Evolutionary conservation across 352 stramenopile genomes (phyloP).

Genomic region (Globisporangium nunn): DNA sequence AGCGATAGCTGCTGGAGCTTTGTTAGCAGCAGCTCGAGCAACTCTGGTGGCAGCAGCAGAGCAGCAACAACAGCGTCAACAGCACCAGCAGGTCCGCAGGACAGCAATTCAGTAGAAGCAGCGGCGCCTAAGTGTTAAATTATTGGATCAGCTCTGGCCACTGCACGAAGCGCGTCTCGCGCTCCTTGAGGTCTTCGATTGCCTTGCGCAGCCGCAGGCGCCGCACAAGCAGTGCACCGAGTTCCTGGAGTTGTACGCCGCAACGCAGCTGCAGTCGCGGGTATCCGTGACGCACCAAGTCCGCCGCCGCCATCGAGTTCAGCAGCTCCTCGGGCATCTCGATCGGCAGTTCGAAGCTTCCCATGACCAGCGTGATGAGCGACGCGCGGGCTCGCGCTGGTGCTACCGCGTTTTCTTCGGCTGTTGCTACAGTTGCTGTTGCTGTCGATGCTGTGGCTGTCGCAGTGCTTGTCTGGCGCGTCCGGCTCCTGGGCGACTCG

Average conservation of each 20-base stretch:
- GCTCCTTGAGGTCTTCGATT: slow-evolving; percentile 27
- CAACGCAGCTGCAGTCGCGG: slow-evolving; percentile 50
- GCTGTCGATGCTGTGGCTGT: neutral
- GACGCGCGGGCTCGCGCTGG: neutral
- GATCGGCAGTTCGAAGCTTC: slow-evolving; percentile 55
- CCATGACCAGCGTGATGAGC: slow-evolving; percentile 26
- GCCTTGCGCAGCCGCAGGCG: slow-evolving; percentile 30
- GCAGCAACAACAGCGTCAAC: neutral
- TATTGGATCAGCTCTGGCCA: slow-evolving; percentile 33
- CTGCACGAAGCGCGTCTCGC: slow-evolving; percentile 41
- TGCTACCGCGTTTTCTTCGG: neutral
- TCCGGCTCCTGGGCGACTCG: slow-evolving; percentile 2
- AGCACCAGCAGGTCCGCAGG: neutral
- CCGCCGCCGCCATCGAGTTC: slow-evolving; percentile 21
- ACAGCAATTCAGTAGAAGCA: neutral
- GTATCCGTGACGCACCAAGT: slow-evolving; percentile 38
- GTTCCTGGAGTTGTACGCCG: slow-evolving; percentile 34
- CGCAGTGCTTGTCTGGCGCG: neutral
- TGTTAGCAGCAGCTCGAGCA: neutral
- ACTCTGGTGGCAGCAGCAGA: neutral
- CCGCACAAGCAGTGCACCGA: slow-evolving; percentile 37
- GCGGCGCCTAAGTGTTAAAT: slow-evolving; percentile 22
- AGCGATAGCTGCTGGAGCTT: no score
- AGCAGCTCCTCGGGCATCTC: slow-evolving; percentile 48
- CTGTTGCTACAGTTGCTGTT: neutral